Evolutionary conservation across 768 basidiomycete species (phyloP), one percentile per base, ranked within the genome.

Genomic region (Tephrocybe sp.): DNA sequence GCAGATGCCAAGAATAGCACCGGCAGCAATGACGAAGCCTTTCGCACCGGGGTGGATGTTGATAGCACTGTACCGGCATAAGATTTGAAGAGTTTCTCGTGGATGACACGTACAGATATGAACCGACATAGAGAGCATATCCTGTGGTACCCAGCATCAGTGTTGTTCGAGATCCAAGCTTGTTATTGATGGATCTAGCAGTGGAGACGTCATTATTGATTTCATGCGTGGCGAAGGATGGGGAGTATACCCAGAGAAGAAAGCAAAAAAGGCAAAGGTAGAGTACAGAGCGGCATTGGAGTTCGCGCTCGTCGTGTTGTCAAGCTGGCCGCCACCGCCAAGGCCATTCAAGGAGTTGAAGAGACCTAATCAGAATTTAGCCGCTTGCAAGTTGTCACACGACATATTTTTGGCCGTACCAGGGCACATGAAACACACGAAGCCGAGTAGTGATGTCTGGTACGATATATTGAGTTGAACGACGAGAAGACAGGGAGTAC

Each of bases 291-390:
- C 82, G 1, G 81, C 70, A 59, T 85, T 84, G 2, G 86, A 77
- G 57, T 92, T 88, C 15, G 87, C 82, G 60, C 77, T 80, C 11
- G 83, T 87, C 3, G 71, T 73, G 11, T 80, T 60, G 58, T 87
- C 82, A 34, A 89, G 62, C 67, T 87, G 85, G 3, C 91, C 91
- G 38, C 86, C 89, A 37, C 77, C 89, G 4, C 92, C 91, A 37
- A 94, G 75, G 27, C 90, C 89, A 47, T 80, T 86, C 59, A 91
- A 70, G 0, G 89, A 83, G 60, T 91, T 92, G 69, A 88, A 91
- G 49, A 90, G 77, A 50, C 89, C 89, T 64, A 69, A n/a, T n/a
- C n/a, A n/a, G 69, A n/a, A 24, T n/a, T 52, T 15, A 49, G 38
- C 44, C 34, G 18, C 22, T 18, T n/a, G n/a, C n/a, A n/a, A n/a